Percentiles rank a stretch among this genome's conserved stretches.
Evolutionary conservation across 139 green algal genomes (phyloP).

Genomic region (Raphidocelis subcapitata): DNA sequence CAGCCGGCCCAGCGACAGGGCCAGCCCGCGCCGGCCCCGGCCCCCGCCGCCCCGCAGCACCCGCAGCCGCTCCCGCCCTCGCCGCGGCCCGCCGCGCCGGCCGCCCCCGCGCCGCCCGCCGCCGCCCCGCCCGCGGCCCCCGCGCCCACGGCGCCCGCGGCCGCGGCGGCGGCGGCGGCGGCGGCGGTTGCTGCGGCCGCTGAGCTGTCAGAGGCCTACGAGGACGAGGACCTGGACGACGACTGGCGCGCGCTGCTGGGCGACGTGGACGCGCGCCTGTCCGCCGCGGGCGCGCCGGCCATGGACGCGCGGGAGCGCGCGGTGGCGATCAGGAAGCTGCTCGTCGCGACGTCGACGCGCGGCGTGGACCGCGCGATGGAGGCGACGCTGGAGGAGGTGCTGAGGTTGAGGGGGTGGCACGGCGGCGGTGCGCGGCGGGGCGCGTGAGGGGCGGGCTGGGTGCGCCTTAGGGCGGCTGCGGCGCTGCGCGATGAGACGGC

Average conservation of each 20-base stretch:
- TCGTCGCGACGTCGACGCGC: slow-evolving; percentile 15
- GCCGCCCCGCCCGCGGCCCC: neutral
- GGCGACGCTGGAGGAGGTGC: too few species aligned
- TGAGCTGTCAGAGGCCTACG: slow-evolving; percentile 21
- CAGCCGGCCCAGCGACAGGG: too few species aligned
- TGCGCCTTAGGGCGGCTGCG: too few species aligned
- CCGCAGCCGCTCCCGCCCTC: neutral
- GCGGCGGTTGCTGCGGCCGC: neutral
- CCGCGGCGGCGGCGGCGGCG: neutral
- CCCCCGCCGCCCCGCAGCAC: neutral
- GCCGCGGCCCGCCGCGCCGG: too few species aligned
- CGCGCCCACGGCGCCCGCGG: neutral
- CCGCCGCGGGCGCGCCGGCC: neutral
- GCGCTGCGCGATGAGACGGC: too few species aligned
- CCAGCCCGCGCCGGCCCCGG: neutral
- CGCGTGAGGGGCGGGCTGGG: too few species aligned
- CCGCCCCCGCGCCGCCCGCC: too few species aligned
- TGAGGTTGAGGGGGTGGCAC: too few species aligned
- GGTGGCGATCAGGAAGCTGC: slow-evolving; percentile 27
- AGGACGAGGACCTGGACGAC: slow-evolving; percentile 15
- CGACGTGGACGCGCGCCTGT: slow-evolving; percentile 17
- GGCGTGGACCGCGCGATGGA: slow-evolving; percentile 27
- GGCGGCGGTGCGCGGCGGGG: too few species aligned
- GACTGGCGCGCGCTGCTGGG: slow-evolving; percentile 6
- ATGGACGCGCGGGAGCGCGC: slow-evolving; percentile 23